Evolutionary conservation across 2,329 filamentous ascomycete genomes (phyloP).

Genomic region (Rhinocladiella mackenziei): DNA sequence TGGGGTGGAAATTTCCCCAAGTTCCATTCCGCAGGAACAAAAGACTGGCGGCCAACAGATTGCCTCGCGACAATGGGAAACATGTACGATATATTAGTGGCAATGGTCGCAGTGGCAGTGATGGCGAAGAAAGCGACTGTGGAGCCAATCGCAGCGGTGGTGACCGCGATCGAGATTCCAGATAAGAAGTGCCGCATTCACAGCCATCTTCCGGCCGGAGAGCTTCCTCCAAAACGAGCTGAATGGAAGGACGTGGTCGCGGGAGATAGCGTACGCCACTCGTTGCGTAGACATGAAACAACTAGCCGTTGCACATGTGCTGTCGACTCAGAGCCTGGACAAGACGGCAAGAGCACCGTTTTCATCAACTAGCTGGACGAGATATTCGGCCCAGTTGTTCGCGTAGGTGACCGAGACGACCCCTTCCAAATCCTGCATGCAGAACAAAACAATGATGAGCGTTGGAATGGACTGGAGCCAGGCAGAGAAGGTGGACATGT

Average conservation of each 20-base stretch:
- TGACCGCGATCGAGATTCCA: slow-evolving; percentile 35
- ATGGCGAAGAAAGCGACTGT: slow-evolving; percentile 39
- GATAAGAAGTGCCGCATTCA: slow-evolving; percentile 38
- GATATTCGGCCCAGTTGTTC: slow-evolving; percentile 42
- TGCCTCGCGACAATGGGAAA: slow-evolving; percentile 41
- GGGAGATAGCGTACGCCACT: slow-evolving; percentile 41
- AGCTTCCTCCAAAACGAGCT: slow-evolving; percentile 36
- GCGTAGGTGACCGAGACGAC: slow-evolving; percentile 36
- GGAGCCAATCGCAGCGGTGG: slow-evolving; percentile 38
- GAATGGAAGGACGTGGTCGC: slow-evolving; percentile 40
- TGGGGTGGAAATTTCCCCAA: slow-evolving; percentile 32
- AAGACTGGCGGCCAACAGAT: slow-evolving; percentile 36
- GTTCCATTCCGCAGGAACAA: slow-evolving; percentile 37
- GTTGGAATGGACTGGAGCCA: slow-evolving; percentile 40
- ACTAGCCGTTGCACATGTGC: slow-evolving; percentile 37
- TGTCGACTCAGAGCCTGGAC: slow-evolving; percentile 38
- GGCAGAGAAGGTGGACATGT: slow-evolving; percentile 36
- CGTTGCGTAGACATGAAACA: slow-evolving; percentile 41
- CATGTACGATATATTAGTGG: slow-evolving; percentile 40
- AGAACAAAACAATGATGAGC: slow-evolving; percentile 40
- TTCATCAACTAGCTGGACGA: slow-evolving; percentile 38
- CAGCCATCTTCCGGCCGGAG: slow-evolving; percentile 35
- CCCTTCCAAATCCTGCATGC: slow-evolving; percentile 40
- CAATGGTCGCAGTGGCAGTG: slow-evolving; percentile 39
- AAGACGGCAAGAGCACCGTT: slow-evolving; percentile 38